phyloP scores from a whole-genome alignment of 306 rosid genomes.

The Inga laurina region DNA sequence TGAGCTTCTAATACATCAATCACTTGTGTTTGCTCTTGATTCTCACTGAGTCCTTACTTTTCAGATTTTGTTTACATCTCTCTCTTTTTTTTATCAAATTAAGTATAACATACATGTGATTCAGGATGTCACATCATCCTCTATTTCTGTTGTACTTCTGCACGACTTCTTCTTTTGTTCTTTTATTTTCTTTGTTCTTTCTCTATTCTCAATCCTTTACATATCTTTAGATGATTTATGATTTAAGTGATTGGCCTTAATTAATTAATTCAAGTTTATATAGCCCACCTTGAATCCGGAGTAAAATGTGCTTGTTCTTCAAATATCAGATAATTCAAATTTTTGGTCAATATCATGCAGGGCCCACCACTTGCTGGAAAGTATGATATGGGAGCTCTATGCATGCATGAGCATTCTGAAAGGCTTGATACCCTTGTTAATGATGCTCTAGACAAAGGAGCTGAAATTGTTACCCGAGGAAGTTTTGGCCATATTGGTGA shows the following conservation, averaged over 20 bases:
- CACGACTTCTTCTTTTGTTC: neutral
- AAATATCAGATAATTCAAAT: neutral
- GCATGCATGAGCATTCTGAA: slow-evolving; percentile 95
- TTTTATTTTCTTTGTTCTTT: neutral
- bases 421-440: slow-evolving; percentile 80
- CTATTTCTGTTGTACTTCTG: slow-evolving; percentile 18
- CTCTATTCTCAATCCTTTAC: neutral
- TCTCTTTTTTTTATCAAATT: slow-evolving; percentile 21
- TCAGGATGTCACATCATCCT: slow-evolving; percentile 17
- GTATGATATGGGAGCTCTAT: slow-evolving; percentile 95
- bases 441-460: slow-evolving; percentile 90
- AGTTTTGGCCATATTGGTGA: slow-evolving; percentile 83
- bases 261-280: slow-evolving; percentile 1
- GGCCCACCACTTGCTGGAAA: slow-evolving; percentile 88
- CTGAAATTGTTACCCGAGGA: slow-evolving; percentile 89
- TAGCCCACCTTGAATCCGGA: neutral
- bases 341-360: slow-evolving; percentile 47
- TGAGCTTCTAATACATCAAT: slow-evolving; percentile 13
- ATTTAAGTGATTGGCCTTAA: neutral
- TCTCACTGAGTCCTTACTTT: slow-evolving; percentile 1
- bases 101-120: slow-evolving; percentile 4
- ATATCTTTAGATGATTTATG: neutral
- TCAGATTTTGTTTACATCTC: neutral
- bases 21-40: slow-evolving; percentile 8
- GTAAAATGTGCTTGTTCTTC: neutral